Evolutionary conservation across 257 asterid genomes (phyloP).

Genomic region (Gentiana macrophylla): DNA sequence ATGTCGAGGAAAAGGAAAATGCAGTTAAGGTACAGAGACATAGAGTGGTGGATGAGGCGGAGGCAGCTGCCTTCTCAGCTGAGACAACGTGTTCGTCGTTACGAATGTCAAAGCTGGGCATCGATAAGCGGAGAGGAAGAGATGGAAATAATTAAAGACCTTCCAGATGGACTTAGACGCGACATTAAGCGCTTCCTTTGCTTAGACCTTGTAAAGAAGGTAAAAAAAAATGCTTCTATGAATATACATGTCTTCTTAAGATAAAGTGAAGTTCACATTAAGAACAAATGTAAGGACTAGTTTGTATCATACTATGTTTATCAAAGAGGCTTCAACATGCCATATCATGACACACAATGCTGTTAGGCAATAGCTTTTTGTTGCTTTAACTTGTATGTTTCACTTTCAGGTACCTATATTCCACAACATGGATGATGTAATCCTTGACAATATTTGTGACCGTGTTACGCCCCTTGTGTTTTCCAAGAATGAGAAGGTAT

Average conservation of each 20-base stretch:
- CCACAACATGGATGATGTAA: conserved; percentile 75
- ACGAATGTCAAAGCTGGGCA: conserved; percentile 70
- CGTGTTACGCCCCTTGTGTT: conserved; percentile 78
- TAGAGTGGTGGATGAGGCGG: conserved; percentile 99
- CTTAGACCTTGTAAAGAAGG: conserved; percentile 73
- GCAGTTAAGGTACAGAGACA: conserved; percentile 83
- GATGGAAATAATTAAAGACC: conserved; percentile 60
- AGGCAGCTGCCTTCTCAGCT: conserved; percentile 75
- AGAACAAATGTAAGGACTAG: background rate
- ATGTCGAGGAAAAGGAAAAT: conserved; percentile 89
- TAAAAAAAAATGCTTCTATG: conserved; percentile 3
- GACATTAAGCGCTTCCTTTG: conserved; percentile 91
- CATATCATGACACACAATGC: too few relatives aligned
- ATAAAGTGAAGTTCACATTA: background rate
- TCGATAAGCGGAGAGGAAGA: conserved; percentile 76
- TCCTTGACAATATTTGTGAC: conserved; percentile 91
- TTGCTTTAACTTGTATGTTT: background rate
- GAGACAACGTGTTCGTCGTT: conserved; percentile 70
- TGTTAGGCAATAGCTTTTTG: too few relatives aligned
- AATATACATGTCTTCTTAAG: background rate
- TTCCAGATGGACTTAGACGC: conserved; percentile 87
- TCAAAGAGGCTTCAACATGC: background rate
- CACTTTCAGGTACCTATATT: conserved; percentile 76
- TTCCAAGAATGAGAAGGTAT: conserved; percentile 86
- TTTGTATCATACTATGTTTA: background rate